These are phyloP conservation scores for Cercospora sp. DNA, from an alignment of 2,329 filamentous ascomycete species.

Conservation along the genomic window DNA sequence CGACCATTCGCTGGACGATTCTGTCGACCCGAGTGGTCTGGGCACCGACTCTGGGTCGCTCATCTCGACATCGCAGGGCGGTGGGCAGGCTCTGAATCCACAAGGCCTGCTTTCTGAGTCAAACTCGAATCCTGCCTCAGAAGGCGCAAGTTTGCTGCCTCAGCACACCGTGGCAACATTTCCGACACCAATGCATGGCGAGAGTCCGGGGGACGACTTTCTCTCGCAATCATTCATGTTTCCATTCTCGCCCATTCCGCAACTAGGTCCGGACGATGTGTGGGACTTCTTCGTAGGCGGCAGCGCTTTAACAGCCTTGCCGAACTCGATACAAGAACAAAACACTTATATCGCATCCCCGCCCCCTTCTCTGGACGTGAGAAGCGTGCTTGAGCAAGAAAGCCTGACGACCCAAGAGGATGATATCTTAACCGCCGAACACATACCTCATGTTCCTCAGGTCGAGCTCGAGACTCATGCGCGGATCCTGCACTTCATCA, in stretches of 20 bases:
- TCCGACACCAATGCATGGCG: not conserved
- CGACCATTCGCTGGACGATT: not conserved
- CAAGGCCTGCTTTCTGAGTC: not conserved
- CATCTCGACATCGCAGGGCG: not conserved
- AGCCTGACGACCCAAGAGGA: not conserved
- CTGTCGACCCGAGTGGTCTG: not conserved
- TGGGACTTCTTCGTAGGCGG: not conserved
- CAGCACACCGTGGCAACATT: not conserved
- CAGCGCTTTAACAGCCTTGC: not conserved
- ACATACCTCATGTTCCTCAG: not conserved
- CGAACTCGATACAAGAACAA: not conserved
- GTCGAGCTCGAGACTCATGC: not conserved
- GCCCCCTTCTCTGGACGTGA: not conserved
- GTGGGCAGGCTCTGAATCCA: not conserved
- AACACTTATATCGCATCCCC: not conserved
- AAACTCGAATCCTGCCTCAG: not conserved
- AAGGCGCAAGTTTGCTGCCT: not conserved
- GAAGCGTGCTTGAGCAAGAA: not conserved
- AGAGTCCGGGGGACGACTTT: not conserved
- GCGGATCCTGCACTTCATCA: no score
- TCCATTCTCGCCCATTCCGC: not conserved
- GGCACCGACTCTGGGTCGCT: not conserved
- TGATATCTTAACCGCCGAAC: not conserved
- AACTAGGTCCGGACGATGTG: not conserved
- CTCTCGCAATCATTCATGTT: not conserved